These are phyloP conservation scores for Nannochloropsis gaditana DNA, from an alignment of 108 stramenopile species.

Conservation along the genomic window DNA sequence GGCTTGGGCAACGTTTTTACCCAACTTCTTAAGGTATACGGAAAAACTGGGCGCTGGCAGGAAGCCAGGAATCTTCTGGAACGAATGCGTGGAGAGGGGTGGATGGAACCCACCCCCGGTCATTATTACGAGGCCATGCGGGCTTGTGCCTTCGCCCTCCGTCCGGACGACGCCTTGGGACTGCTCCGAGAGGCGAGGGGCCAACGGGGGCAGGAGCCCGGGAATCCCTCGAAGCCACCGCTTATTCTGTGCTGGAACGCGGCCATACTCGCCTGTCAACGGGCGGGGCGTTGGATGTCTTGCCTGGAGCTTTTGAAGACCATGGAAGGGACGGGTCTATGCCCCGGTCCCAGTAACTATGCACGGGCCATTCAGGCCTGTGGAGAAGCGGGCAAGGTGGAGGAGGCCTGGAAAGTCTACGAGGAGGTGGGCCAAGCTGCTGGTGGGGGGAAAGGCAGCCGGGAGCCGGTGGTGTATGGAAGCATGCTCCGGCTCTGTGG, in stretches of 20 bases:
- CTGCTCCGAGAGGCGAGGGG: background rate
- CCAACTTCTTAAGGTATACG: background rate
- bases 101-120: background rate
- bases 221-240: background rate
- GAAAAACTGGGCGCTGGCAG: background rate
- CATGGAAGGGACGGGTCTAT: background rate
- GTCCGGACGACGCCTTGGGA: background rate
- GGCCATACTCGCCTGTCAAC: background rate
- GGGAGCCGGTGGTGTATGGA: background rate
- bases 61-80: background rate
- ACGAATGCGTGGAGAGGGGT: background rate
- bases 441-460: background rate
- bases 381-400: background rate
- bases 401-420: background rate
- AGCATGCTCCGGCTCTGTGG: background rate
- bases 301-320: conserved; percentile 7
- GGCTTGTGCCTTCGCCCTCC: background rate
- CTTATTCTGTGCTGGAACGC: conserved; percentile 3
- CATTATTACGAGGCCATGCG: conserved; percentile 4
- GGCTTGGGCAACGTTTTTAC: background rate
- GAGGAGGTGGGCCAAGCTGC: background rate
- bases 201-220: background rate
- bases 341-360: background rate
- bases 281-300: background rate
- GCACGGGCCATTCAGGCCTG: background rate